These are phyloP conservation scores for Aspergillus sp. DNA, from an alignment of 2,329 filamentous ascomycete genomes.

Conservation along the genomic window DNA sequence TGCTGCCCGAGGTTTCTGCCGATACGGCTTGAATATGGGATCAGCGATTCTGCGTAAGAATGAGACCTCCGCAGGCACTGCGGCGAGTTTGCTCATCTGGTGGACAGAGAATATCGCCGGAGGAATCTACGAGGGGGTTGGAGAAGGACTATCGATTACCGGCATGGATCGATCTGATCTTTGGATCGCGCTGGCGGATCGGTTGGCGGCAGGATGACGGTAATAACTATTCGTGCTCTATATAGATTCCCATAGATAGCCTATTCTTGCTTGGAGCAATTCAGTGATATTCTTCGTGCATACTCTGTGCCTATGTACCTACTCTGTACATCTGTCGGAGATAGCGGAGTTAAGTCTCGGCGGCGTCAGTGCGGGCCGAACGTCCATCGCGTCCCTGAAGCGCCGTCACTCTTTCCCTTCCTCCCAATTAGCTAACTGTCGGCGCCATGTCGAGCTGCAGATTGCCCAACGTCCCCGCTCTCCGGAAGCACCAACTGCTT, in stretches of 20 bases:
- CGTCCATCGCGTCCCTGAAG: background rate
- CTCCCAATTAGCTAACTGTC: background rate
- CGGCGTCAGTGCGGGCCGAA: background rate
- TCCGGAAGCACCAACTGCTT: conserved; percentile 73
- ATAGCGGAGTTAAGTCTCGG: background rate
- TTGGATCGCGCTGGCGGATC: conserved; percentile 9
- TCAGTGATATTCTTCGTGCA: background rate
- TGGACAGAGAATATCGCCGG: conserved; percentile 63
- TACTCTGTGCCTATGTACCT: background rate
- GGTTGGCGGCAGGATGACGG: background rate
- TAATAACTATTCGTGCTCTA: no score
- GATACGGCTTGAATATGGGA: conserved; percentile 52
- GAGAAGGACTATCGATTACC: conserved; percentile 52
- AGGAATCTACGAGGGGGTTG: conserved; percentile 65
- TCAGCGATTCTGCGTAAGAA: conserved; percentile 62
- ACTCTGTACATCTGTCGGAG: background rate
- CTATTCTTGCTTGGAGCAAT: background rate
- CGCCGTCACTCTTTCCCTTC: background rate
- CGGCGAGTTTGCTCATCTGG: conserved; percentile 60
- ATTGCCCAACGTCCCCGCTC: conserved; percentile 45
- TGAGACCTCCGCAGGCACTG: conserved; percentile 60
- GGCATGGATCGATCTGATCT: conserved; percentile 27
- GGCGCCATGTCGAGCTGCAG: conserved; percentile 25
- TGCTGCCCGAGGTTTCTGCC: conserved; percentile 55
- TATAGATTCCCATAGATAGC: no score